Conservation (phyloP, 2,329 filamentous ascomycete genomes). For the Ascomycota sp. region DNA sequence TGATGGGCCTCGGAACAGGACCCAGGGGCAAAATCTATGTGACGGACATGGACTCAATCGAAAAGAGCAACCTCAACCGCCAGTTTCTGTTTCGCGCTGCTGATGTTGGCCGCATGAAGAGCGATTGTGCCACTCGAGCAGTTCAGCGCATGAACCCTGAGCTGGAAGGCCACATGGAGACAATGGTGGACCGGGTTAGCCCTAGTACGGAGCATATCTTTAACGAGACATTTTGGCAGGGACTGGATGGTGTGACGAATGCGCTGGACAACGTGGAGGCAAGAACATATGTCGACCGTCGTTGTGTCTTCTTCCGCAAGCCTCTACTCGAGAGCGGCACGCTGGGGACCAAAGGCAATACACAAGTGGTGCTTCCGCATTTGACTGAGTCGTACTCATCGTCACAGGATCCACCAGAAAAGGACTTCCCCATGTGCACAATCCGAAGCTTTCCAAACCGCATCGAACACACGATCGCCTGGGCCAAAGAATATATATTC, state of each 20-base stretch:
- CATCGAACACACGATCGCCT: slow-evolving; percentile 97
- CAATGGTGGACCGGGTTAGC: slow-evolving; percentile 76
- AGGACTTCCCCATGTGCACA: slow-evolving; percentile 98
- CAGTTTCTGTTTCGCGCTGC: slow-evolving; percentile 89
- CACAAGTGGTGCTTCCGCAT: slow-evolving; percentile 78
- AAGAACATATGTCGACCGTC: slow-evolving; percentile 83
- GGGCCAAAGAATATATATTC: slow-evolving; percentile 81
- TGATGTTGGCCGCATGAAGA: slow-evolving; percentile 93
- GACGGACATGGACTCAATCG: slow-evolving; percentile 96
- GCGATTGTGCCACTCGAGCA: slow-evolving; percentile 76
- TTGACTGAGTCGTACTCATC: slow-evolving; percentile 90
- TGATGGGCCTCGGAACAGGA: slow-evolving; percentile 86
- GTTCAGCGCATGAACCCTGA: slow-evolving; percentile 93
- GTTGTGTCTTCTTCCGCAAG: slow-evolving; percentile 97
- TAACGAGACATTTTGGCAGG: slow-evolving; percentile 79
- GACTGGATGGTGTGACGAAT: slow-evolving; percentile 82
- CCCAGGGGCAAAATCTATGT: slow-evolving; percentile 77
- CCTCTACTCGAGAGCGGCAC: slow-evolving; percentile 91
- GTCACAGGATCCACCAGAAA: slow-evolving; percentile 92
- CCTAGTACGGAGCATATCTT: slow-evolving; percentile 86
- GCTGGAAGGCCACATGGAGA: slow-evolving; percentile 64
- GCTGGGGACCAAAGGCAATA: slow-evolving; percentile 97
- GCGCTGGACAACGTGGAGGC: slow-evolving; percentile 95
- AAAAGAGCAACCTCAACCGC: slow-evolving; percentile 95
- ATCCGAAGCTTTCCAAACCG: slow-evolving; percentile 92